A percentile compares a stretch with the other conserved stretches of the same genome.
Conservation (phyloP, 106 monocot species). For the Allium sativum region DNA sequence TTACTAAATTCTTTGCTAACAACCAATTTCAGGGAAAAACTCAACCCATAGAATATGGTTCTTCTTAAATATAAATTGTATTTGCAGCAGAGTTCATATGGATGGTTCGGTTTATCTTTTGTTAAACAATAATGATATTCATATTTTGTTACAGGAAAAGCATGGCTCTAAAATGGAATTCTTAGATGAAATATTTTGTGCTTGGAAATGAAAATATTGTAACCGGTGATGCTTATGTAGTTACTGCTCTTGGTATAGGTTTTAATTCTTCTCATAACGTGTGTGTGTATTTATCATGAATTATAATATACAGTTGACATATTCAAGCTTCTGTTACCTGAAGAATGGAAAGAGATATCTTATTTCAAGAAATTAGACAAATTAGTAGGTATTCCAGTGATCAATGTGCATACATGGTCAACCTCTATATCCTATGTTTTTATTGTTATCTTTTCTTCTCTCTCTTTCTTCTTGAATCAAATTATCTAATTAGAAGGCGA, state of each 20-base stretch:
- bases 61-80: no score
- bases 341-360: constrained; percentile 82
- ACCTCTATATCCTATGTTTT: constrained; percentile 3
- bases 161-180: constrained; percentile 97
- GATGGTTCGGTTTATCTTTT: no score
- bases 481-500: no score
- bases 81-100: no score
- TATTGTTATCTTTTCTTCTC: not conserved
- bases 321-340: constrained; percentile 87
- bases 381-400: constrained; percentile 93
- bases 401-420: constrained; percentile 96
- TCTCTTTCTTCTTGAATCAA: no score
- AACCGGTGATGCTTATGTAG: constrained; percentile 77
- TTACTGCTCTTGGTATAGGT: constrained; percentile 71
- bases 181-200: constrained; percentile 87
- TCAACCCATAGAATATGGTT: no score
- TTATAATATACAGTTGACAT: constrained; percentile 88
- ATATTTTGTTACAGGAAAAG: constrained; percentile 60
- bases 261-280: constrained; percentile 5
- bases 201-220: constrained; percentile 65
- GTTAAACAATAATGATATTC: no score
- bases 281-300: no score
- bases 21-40: no score
- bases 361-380: constrained; percentile 85
- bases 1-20: no score